phyloP scores from a whole-genome alignment of 371 early-diverging fungal species.

The Apophysomyces trapeziformis region DNA sequence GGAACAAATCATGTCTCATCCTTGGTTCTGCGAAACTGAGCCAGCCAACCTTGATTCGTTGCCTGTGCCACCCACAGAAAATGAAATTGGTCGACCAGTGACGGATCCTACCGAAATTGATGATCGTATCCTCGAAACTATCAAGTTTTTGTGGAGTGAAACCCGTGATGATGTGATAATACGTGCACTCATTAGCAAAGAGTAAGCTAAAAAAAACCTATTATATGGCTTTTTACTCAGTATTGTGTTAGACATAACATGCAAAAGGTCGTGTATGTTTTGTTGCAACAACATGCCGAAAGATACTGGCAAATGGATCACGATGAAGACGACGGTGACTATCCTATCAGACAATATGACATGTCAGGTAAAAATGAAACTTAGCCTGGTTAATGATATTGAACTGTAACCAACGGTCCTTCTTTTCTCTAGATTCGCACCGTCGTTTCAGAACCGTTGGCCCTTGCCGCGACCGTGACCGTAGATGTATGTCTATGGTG shows the following conservation, averaged over 20 bases:
- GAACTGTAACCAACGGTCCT: background rate
- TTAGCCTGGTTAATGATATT: background rate
- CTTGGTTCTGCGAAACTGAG: conserved; percentile 39
- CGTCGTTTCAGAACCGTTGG: conserved; percentile 40
- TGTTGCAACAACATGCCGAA: conserved; percentile 52
- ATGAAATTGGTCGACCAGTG: conserved; percentile 38
- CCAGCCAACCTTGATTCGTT: conserved; percentile 24
- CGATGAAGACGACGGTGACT: conserved; percentile 33
- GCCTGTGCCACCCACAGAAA: conserved; percentile 37
- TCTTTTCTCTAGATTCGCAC: conserved; percentile 7
- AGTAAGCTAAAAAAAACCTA: conserved; percentile 25
- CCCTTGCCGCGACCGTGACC: conserved; percentile 35
- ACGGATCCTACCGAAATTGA: conserved; percentile 34
- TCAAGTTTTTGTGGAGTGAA: conserved; percentile 50
- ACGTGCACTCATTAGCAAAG: conserved; percentile 45
- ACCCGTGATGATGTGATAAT: conserved; percentile 38
- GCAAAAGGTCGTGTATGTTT: conserved; percentile 58
- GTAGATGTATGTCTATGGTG: conserved; percentile 43
- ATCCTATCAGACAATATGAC: conserved; percentile 6
- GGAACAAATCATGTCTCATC: conserved; percentile 39
- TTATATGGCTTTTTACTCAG: too few relatives aligned
- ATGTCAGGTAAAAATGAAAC: conserved; percentile 16
- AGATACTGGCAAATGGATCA: conserved; percentile 54
- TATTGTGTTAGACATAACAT: conserved; percentile 44
- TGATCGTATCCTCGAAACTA: conserved; percentile 41